phyloP scores from a whole-genome alignment of 345 rosid genomes.

The Noccaea bulbosa region DNA sequence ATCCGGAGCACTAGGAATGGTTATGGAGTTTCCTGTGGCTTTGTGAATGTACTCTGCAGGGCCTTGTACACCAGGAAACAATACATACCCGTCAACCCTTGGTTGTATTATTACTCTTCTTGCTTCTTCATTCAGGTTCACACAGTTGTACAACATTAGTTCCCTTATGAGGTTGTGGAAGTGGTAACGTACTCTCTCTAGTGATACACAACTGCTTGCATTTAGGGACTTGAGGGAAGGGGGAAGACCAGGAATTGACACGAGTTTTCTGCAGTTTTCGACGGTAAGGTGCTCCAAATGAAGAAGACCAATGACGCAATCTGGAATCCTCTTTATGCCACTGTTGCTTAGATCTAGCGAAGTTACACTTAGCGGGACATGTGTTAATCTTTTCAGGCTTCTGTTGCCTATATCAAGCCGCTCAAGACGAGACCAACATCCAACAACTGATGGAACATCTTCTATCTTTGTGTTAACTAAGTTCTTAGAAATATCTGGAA shows the following conservation, averaged over 20 bases:
- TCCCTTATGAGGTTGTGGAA: neutral
- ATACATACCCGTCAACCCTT: fast-evolving
- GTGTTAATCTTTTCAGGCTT: constrained; percentile 13
- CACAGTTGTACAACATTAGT: constrained; percentile 2
- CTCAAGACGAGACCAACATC: neutral
- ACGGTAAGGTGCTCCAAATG: fast-evolving
- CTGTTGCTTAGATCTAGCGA: fast-evolving
- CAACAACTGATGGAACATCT: constrained; percentile 1
- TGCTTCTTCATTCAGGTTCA: neutral
- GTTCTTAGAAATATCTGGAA: constrained; percentile 23
- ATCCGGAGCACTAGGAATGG: neutral
- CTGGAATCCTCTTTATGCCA: constrained; percentile 6
- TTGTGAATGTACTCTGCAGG: neutral
- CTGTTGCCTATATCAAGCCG: neutral
- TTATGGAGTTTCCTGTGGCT: neutral
- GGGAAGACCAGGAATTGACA: neutral
- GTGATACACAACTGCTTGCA: neutral
- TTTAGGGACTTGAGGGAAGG: neutral
- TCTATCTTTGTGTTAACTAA: constrained; percentile 1
- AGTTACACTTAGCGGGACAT: neutral
- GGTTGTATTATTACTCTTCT: neutral
- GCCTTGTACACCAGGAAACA: neutral
- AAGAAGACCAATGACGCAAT: neutral
- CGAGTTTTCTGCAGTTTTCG: neutral
- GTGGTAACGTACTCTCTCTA: neutral